Evolutionary conservation across 31 red algal species (phyloP), one percentile per base, ranked within the genome.

Genomic region (Asparagopsis taxiformis): DNA sequence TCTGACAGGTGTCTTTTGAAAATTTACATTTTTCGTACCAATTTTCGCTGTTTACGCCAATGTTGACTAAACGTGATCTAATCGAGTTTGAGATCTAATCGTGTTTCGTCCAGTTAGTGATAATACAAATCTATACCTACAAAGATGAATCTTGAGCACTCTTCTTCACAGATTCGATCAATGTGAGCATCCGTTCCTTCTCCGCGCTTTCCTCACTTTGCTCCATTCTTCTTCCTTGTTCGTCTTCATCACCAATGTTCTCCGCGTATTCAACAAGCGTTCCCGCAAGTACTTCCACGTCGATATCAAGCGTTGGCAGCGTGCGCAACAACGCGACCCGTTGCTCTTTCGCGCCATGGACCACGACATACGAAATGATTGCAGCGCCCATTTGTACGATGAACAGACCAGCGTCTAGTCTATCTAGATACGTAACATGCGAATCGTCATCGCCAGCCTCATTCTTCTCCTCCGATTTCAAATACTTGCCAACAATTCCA

Each of bases 321-420:
- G 34, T 62, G 8, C 17, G 19, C 6, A 34, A 3, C n/a, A 34
- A 17, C 22, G 59, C 59, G 7, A 32, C 34, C 16, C 59, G 28
- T 9, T 32, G 6, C n/a, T 5, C 34, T 34, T 62, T 30, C n/a
- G 17, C 59, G n/a, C 59, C 59, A 30, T 62, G 34, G 17, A 30
- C 59, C 6, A 62, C 22, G 7, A 62, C 59, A 62, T 62, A 34
- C 23, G 23, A 23, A 5, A 62, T 16, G 34, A 62, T 62, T 17
- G 30, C 59, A 30, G 59, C 59, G 4, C 59, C 59, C 0, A 30
- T 62, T 62, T 62, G 59, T 5, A 62, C 59, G 16, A 30, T 30
- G 4, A 30, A 8, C 30, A 62, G 30, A 0, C 59, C 59, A 32
- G 7, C 30, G 30, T 62, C 59, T 30, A 62, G 21, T 62, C 34